A percentile compares a stretch with the other conserved stretches of the same genome.
Evolutionary conservation across 441 rosid genomes (phyloP).

Genomic region (Adansonia rubrostipa): DNA sequence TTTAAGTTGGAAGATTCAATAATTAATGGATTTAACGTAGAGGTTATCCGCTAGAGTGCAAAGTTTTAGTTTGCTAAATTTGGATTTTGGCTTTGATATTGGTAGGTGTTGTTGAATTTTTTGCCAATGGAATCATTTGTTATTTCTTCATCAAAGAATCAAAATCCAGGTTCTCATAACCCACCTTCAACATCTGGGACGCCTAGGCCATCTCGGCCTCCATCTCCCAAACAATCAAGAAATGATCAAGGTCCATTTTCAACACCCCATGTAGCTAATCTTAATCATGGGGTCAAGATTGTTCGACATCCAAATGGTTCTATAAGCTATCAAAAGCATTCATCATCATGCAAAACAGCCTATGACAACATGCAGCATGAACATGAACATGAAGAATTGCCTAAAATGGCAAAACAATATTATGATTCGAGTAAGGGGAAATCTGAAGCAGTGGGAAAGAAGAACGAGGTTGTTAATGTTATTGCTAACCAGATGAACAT

Average conservation of each 20-base stretch:
- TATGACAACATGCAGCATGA: conserved; percentile 14
- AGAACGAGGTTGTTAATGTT: conserved; percentile 17
- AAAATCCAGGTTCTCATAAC: conserved; percentile 37
- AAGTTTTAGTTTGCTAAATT: background rate
- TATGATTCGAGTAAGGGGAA: conserved; percentile 33
- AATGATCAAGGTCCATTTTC: conserved; percentile 37
- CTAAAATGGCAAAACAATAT: conserved; percentile 39
- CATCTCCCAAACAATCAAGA: conserved; percentile 48
- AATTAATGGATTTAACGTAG: conserved; percentile 19
- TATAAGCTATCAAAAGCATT: conserved; percentile 34
- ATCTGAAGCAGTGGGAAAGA: conserved; percentile 32
- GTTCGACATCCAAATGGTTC: conserved; percentile 35
- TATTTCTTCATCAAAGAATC: conserved; percentile 48
- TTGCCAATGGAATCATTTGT: conserved; percentile 54
- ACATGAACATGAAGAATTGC: conserved; percentile 35
- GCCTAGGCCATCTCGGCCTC: conserved; percentile 34
- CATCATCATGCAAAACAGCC: conserved; percentile 17
- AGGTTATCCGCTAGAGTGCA: background rate
- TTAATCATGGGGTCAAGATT: conserved; percentile 24
- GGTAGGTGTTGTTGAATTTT: conserved; percentile 35
- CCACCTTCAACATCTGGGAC: conserved; percentile 33
- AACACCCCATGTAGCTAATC: conserved; percentile 23
- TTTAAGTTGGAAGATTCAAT: conserved; percentile 11
- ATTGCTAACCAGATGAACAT: conserved; percentile 35
- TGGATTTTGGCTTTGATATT: conserved; percentile 42